Conservation (phyloP, 108 stramenopile species). For the Cyclotella sp. region DNA sequence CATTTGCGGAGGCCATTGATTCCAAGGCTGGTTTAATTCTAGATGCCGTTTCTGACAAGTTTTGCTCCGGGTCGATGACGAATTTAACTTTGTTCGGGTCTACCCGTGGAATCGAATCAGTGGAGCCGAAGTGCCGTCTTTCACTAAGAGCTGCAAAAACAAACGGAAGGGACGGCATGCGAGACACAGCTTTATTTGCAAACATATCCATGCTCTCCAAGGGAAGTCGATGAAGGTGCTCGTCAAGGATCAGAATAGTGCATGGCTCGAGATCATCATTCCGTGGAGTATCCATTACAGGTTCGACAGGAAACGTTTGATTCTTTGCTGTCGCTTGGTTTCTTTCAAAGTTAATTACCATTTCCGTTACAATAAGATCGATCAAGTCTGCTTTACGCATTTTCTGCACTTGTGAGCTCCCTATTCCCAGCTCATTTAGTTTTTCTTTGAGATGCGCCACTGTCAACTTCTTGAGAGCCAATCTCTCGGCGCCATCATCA, state of each 20-base stretch:
- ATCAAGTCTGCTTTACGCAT: slow-evolving; percentile 67
- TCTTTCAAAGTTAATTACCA: slow-evolving; percentile 13
- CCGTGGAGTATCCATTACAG: neutral
- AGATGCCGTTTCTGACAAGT: slow-evolving; percentile 80
- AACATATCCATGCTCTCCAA: slow-evolving; percentile 91
- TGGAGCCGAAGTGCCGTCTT: slow-evolving; percentile 13
- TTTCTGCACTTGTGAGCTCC: slow-evolving; percentile 34
- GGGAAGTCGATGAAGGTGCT: slow-evolving; percentile 93
- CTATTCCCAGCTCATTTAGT: slow-evolving; percentile 36
- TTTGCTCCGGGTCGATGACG: slow-evolving; percentile 94
- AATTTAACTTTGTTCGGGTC: slow-evolving; percentile 71
- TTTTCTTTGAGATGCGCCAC: slow-evolving; percentile 66
- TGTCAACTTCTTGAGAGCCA: slow-evolving; percentile 62
- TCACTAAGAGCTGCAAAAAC: slow-evolving; percentile 73
- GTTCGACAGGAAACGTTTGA: neutral
- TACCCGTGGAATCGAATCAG: slow-evolving; percentile 18
- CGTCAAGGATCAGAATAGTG: slow-evolving; percentile 90
- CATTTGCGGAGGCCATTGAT: slow-evolving; percentile 33
- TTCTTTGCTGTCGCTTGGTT: slow-evolving; percentile 4
- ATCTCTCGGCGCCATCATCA: slow-evolving; percentile 23
- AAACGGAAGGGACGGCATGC: slow-evolving; percentile 89
- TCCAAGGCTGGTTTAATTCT: slow-evolving; percentile 77
- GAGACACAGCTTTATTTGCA: slow-evolving; percentile 71
- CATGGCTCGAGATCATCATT: slow-evolving; percentile 26
- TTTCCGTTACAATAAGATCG: slow-evolving; percentile 53